Conservation (phyloP, 2,329 filamentous ascomycete genomes). For the Eurotiales sp. region DNA sequence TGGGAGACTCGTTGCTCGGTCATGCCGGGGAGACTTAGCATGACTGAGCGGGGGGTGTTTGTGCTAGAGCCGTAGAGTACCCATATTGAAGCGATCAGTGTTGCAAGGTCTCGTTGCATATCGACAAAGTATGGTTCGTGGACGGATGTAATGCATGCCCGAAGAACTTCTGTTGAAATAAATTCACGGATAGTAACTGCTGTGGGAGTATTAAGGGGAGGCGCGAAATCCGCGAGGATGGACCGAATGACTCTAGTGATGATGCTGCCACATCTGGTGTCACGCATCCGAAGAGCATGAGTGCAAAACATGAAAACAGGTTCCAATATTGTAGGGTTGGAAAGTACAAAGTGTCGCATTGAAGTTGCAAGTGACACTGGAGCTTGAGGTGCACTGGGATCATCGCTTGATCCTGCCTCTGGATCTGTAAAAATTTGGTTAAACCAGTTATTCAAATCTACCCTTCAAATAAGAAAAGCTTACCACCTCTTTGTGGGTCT, state of each 20-base stretch:
- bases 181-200: slow-evolving; percentile 76
- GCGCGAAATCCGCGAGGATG: slow-evolving; percentile 73
- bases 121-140: slow-evolving; percentile 97
- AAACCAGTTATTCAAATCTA: neutral
- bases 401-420: slow-evolving; percentile 29
- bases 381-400: slow-evolving; percentile 30
- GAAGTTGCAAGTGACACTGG: slow-evolving; percentile 50
- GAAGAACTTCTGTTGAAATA: slow-evolving; percentile 81
- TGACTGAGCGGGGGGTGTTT: slow-evolving; percentile 66
- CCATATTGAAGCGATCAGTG: slow-evolving; percentile 81
- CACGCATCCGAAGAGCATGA: slow-evolving; percentile 83
- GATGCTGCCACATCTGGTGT: slow-evolving; percentile 81
- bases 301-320: slow-evolving; percentile 88
- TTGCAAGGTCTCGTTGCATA: slow-evolving; percentile 85
- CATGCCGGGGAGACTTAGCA: slow-evolving; percentile 78
- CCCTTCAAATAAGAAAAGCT: slow-evolving; percentile 18
- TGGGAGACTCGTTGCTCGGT: slow-evolving; percentile 63
- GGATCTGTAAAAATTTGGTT: slow-evolving; percentile 24
- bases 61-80: slow-evolving; percentile 69
- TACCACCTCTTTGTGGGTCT: slow-evolving; percentile 66
- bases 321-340: slow-evolving; percentile 73
- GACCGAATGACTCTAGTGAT: slow-evolving; percentile 83
- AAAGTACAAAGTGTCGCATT: slow-evolving; percentile 78
- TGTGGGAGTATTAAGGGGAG: slow-evolving; percentile 45
- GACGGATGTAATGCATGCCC: slow-evolving; percentile 83